Percentiles rank a stretch among this genome's conserved stretches.
Conservation (phyloP, 2,329 filamentous ascomycete genomes). For the Fusarium tupiense region DNA sequence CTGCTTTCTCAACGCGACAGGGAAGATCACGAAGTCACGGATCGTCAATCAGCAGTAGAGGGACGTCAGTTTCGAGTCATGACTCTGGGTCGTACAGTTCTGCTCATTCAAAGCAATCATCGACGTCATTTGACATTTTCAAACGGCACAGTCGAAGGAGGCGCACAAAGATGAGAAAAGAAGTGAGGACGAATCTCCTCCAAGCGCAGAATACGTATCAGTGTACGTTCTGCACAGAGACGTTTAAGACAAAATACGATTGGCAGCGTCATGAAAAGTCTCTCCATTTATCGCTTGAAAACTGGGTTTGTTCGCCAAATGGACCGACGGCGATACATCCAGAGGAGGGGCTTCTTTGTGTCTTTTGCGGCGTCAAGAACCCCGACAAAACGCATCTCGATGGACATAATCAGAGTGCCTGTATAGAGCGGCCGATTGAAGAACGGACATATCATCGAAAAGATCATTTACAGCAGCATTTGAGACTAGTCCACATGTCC, state of each 20-base stretch:
- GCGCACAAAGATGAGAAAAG: slow-evolving; percentile 23
- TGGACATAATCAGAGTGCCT: slow-evolving; percentile 53
- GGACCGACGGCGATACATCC: slow-evolving; percentile 50
- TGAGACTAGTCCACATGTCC: slow-evolving; percentile 51
- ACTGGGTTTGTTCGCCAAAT: slow-evolving; percentile 55
- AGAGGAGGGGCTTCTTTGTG: slow-evolving; percentile 45
- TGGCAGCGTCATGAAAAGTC: slow-evolving; percentile 63
- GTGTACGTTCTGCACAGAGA: slow-evolving; percentile 58
- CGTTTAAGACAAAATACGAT: slow-evolving; percentile 57
- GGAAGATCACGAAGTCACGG: slow-evolving; percentile 50
- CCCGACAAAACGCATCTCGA: slow-evolving; percentile 50
- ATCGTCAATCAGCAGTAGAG: slow-evolving; percentile 48
- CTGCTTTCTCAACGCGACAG: slow-evolving; percentile 48
- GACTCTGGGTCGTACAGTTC: slow-evolving; percentile 31
- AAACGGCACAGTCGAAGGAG: slow-evolving; percentile 24
- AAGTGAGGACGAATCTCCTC: slow-evolving; percentile 19
- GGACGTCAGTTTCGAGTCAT: slow-evolving; percentile 25
- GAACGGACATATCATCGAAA: slow-evolving; percentile 58
- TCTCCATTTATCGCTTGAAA: slow-evolving; percentile 56
- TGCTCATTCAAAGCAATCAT: slow-evolving; percentile 22
- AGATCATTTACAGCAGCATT: slow-evolving; percentile 55
- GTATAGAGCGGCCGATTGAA: slow-evolving; percentile 47
- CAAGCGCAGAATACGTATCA: slow-evolving; percentile 46
- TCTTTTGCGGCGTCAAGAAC: slow-evolving; percentile 50
- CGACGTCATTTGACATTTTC: slow-evolving; percentile 24